Evolutionary conservation across 2,329 filamentous ascomycete species (phyloP).

Genomic region (Monosporascus cannonballus): DNA sequence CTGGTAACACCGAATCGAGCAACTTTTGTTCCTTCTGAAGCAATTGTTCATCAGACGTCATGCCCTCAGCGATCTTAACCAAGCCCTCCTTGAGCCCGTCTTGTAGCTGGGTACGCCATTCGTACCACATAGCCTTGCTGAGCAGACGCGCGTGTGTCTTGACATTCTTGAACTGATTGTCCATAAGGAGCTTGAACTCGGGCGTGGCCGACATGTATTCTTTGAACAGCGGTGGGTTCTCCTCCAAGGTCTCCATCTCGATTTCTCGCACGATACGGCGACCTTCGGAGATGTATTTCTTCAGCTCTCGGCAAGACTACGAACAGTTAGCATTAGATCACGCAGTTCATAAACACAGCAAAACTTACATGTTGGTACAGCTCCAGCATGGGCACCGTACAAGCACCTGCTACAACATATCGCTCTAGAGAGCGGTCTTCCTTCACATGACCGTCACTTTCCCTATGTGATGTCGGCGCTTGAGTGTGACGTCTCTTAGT

Average conservation of each 20-base stretch:
- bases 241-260: conserved; percentile 78
- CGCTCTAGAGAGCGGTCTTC: conserved; percentile 61
- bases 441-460: conserved; percentile 34
- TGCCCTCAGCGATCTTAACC: conserved; percentile 65
- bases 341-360: conserved; percentile 1
- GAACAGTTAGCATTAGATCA: conserved; percentile 20
- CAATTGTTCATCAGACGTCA: conserved; percentile 65
- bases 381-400: conserved; percentile 87
- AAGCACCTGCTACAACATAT: conserved; percentile 82
- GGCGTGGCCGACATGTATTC: conserved; percentile 85
- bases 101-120: conserved; percentile 89
- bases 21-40: conserved; percentile 64
- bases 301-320: conserved; percentile 82
- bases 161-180: conserved; percentile 95
- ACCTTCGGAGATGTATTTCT: conserved; percentile 93
- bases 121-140: conserved; percentile 97
- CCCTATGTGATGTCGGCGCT: conserved; percentile 45
- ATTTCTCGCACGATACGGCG: conserved; percentile 86
- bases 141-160: conserved; percentile 85
- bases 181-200: conserved; percentile 80
- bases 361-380: conserved; percentile 77
- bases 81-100: conserved; percentile 76
- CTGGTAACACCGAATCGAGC: conserved; percentile 62
- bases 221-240: conserved; percentile 85
- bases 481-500: conserved; percentile 87